Percentiles rank a stretch among this genome's conserved stretches.
These are phyloP conservation scores for Phytophthora sansomeana DNA, from an alignment of 352 stramenopile species.

Conservation along the genomic window DNA sequence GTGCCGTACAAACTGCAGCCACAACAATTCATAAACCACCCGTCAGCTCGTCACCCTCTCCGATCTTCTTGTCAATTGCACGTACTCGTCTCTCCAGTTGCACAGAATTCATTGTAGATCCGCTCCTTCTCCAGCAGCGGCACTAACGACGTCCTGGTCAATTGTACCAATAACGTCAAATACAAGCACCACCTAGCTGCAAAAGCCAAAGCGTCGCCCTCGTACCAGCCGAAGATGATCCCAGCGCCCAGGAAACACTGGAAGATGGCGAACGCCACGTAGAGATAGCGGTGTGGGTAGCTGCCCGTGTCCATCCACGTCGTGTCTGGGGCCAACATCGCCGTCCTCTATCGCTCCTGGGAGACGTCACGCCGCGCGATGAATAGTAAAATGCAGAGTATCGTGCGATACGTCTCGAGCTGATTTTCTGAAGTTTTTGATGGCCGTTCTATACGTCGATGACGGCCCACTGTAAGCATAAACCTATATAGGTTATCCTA, in stretches of 20 bases:
- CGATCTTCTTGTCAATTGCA: slow-evolving; percentile 1
- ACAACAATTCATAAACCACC: not conserved
- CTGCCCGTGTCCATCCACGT: slow-evolving; percentile 42
- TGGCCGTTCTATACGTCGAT: not conserved
- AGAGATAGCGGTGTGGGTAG: slow-evolving; percentile 47
- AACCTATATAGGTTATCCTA: not conserved
- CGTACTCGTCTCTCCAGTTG: slow-evolving; percentile 46
- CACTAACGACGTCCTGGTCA: slow-evolving; percentile 59
- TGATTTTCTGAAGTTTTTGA: slow-evolving; percentile 24
- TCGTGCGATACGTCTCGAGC: slow-evolving; percentile 19
- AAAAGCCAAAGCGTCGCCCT: slow-evolving; percentile 1
- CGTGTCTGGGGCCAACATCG: slow-evolving; percentile 33
- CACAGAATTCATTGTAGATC: slow-evolving; percentile 68
- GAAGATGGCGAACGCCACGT: slow-evolving; percentile 64
- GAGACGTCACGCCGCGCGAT: not conserved
- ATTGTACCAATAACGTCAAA: slow-evolving; percentile 17
- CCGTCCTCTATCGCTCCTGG: not conserved
- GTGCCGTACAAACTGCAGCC: slow-evolving; percentile 54
- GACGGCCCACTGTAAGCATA: not conserved
- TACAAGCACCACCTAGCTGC: not conserved
- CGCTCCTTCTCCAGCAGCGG: slow-evolving; percentile 65
- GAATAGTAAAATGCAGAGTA: slow-evolving; percentile 9
- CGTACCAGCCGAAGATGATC: slow-evolving; percentile 70
- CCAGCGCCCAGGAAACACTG: slow-evolving; percentile 70
- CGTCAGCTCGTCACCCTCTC: not conserved